Evolutionary conservation across 768 basidiomycete species (phyloP), one percentile per base, ranked within the genome.

Genomic region (Saitozyma sp.): DNA sequence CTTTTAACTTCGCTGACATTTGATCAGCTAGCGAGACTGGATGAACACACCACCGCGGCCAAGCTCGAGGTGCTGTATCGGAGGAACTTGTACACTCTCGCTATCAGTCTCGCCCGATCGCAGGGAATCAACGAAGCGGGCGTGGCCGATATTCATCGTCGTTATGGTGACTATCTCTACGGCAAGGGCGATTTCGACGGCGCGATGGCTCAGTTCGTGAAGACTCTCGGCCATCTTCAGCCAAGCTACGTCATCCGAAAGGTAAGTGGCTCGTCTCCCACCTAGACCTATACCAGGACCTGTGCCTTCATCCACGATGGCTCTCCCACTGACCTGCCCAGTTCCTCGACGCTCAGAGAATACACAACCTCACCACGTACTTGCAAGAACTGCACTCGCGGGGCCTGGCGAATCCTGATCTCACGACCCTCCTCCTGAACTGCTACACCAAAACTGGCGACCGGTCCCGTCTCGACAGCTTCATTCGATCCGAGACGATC

Each of bases 381-480:
- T 84, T 99, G 0, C 94, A 98, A 84, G 94, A 95, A 77, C 83
- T 99, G 0, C 96, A 99, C 75, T 84, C 90, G 1, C 83, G 88
- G 0, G 89, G 90, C 0, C 86, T 95, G 7, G 95, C 96, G 38
- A 98, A 95, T 71, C 87, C 92, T 0, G 94, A 98, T 71, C 95
- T 97, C 74, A 99, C 96, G 0, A 98, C 96, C 0, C 86, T 99
- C 8, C 85, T 99, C 4, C 86, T 99, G 29, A 98, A 98, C 76
- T 93, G 94, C 7, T 98, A 96, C 80, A 96, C 96, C 56, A 98
- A 98, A 76, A 88, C 96, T 19, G 91, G 92, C 63, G 96, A 99
- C 70, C 87, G 92, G 14, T 79, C 86, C 1, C 87, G 92, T 11
- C 85, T 98, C 1, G 92, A 97, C 70, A 86, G 84, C 62, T 99